Percentiles rank a stretch among this genome's conserved stretches.
phyloP scores from a whole-genome alignment of 441 rosid genomes.

The Croton setiger region DNA sequence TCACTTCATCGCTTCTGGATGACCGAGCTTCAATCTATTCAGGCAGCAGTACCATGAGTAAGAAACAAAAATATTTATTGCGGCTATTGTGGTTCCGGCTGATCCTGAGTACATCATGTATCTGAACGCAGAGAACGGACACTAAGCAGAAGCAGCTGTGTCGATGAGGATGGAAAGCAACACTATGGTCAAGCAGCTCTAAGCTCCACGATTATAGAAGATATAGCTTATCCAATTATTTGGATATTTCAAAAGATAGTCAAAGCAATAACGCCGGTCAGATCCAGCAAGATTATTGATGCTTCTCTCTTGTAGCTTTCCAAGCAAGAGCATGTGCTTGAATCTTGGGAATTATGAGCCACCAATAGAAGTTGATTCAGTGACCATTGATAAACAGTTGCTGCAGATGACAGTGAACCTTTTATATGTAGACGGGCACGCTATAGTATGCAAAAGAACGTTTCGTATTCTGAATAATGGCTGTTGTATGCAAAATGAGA shows the following conservation, averaged over 20 bases:
- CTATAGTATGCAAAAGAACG: neutral
- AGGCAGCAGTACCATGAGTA: neutral
- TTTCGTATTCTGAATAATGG: no score
- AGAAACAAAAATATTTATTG: neutral
- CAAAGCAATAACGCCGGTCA: neutral
- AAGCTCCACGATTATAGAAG: neutral
- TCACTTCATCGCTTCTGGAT: neutral
- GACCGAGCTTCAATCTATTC: neutral
- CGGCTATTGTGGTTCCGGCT: neutral
- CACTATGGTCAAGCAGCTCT: neutral
- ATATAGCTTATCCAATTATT: neutral
- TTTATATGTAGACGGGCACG: no score
- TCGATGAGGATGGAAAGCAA: conserved; percentile 2
- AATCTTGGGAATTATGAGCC: neutral
- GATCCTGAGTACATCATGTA: conserved; percentile 1
- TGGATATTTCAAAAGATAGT: neutral
- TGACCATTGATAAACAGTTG: neutral
- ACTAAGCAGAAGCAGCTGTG: neutral
- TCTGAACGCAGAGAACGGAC: neutral
- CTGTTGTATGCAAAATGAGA: no score
- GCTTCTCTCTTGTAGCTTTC: neutral
- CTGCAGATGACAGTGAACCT: neutral
- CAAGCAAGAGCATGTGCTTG: neutral
- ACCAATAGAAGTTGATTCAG: neutral
- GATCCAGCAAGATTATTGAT: neutral